phyloP scores from a whole-genome alignment of 306 rosid genomes.

The Corylus heterophylla region DNA sequence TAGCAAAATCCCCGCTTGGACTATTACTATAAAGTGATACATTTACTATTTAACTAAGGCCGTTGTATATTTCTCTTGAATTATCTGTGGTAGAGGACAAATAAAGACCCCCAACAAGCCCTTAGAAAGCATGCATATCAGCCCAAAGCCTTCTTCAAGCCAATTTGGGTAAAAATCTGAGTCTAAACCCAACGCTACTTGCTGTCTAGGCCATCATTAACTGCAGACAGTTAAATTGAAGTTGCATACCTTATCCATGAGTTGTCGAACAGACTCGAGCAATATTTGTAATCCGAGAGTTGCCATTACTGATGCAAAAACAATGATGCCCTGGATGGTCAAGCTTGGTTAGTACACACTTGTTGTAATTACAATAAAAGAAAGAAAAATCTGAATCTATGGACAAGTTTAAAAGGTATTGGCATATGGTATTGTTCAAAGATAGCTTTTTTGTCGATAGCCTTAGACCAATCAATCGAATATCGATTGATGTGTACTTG shows the following conservation, averaged over 20 bases:
- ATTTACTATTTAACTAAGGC: too few relatives aligned
- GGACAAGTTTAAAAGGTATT: not conserved
- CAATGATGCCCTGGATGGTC: slow-evolving; percentile 73
- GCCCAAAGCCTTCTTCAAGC: too few relatives aligned
- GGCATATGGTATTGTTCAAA: not conserved
- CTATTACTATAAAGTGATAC: too few relatives aligned
- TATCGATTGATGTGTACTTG: too few relatives aligned
- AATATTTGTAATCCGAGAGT: slow-evolving; percentile 76
- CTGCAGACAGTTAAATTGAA: too few relatives aligned
- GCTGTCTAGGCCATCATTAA: not conserved
- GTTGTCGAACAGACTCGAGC: slow-evolving; percentile 59
- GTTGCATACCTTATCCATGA: slow-evolving; percentile 39
- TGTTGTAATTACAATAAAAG: slow-evolving; percentile 2
- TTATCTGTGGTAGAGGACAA: too few relatives aligned
- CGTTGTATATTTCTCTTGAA: too few relatives aligned
- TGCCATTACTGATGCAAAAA: slow-evolving; percentile 91
- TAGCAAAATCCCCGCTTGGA: too few relatives aligned
- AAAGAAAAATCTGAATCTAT: not conserved
- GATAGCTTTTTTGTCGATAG: not conserved
- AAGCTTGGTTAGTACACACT: slow-evolving; percentile 16
- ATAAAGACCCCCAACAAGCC: too few relatives aligned
- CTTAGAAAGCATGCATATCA: too few relatives aligned
- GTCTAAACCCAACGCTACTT: not conserved
- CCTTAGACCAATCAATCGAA: too few relatives aligned
- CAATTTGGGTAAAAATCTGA: not conserved